Evolutionary conservation across 1,139 yeast genomes (phyloP).

Genomic region (Kodamaea anthophila): DNA sequence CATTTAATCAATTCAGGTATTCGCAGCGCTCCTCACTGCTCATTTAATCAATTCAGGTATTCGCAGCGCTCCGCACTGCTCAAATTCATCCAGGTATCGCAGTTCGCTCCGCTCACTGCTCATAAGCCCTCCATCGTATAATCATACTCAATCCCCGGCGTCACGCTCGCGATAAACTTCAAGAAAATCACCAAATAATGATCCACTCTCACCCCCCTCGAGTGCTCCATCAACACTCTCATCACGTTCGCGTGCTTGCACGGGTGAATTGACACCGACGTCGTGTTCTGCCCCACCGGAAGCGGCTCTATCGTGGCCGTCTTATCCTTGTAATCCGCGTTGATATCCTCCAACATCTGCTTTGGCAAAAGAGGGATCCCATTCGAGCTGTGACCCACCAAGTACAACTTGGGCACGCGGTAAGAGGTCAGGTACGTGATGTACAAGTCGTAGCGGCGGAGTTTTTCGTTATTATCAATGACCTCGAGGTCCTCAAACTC

Average conservation of each 20-base stretch:
- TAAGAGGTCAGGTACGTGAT: conserved; percentile 92
- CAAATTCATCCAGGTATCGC: too few relatives aligned
- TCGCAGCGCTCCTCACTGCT: too few relatives aligned
- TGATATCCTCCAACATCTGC: conserved; percentile 92
- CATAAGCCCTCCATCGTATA: conserved; percentile 88
- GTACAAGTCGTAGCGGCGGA: conserved; percentile 79
- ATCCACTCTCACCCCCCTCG: conserved; percentile 64
- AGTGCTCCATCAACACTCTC: conserved; percentile 73
- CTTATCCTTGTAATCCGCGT: conserved; percentile 86
- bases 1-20: too few relatives aligned
- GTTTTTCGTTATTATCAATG: conserved; percentile 24
- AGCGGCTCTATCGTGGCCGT: conserved; percentile 94
- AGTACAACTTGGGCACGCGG: conserved; percentile 89
- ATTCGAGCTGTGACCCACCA: conserved; percentile 78
- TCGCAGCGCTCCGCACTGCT: too few relatives aligned
- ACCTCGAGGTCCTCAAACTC: conserved; percentile 28
- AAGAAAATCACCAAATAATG: conserved; percentile 84
- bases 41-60: too few relatives aligned
- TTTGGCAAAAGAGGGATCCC: conserved; percentile 85
- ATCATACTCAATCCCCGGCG: conserved; percentile 96
- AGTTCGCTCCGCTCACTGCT: too few relatives aligned
- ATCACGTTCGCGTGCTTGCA: conserved; percentile 93
- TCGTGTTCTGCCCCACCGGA: conserved; percentile 74
- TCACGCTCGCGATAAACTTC: conserved; percentile 92
- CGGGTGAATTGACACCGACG: conserved; percentile 91